These are phyloP conservation scores for Myrica gale DNA, from an alignment of 306 rosid genomes.

Conservation along the genomic window DNA sequence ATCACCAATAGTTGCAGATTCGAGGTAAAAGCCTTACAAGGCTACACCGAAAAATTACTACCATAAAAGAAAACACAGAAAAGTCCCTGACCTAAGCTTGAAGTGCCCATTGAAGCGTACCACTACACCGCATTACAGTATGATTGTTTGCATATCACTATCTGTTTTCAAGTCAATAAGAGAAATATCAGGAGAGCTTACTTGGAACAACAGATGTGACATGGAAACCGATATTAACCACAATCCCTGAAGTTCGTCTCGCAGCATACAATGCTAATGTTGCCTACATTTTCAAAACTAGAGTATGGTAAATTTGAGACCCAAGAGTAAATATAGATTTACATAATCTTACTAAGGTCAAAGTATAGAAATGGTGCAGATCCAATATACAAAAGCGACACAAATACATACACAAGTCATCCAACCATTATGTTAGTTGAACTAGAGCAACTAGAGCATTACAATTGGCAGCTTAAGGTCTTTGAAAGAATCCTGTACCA, in stretches of 20 bases:
- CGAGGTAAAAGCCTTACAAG: background rate
- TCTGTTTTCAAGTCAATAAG: slow-evolving; percentile 14
- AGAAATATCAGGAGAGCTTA: slow-evolving; percentile 40
- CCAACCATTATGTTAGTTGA: background rate
- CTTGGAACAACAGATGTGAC: slow-evolving; percentile 90
- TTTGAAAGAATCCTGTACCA: background rate
- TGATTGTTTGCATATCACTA: slow-evolving; percentile 1
- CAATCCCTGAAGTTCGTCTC: slow-evolving; percentile 78
- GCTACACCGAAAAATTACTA: background rate
- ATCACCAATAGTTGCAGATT: background rate
- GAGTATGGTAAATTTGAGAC: slow-evolving; percentile 20
- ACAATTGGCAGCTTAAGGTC: background rate
- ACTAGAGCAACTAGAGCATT: background rate
- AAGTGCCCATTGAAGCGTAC: background rate
- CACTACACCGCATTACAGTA: background rate
- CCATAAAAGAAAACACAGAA: background rate
- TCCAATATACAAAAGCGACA: background rate
- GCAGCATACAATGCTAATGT: slow-evolving; percentile 88
- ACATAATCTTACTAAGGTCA: background rate
- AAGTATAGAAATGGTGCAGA: background rate
- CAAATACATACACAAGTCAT: background rate
- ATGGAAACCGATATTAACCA: slow-evolving; percentile 89
- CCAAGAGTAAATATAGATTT: background rate
- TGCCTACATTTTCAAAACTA: slow-evolving; percentile 55
- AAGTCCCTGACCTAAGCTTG: background rate